phyloP scores from a whole-genome alignment of 2,329 filamentous ascomycete genomes.

The Aspergillus bombycis region DNA sequence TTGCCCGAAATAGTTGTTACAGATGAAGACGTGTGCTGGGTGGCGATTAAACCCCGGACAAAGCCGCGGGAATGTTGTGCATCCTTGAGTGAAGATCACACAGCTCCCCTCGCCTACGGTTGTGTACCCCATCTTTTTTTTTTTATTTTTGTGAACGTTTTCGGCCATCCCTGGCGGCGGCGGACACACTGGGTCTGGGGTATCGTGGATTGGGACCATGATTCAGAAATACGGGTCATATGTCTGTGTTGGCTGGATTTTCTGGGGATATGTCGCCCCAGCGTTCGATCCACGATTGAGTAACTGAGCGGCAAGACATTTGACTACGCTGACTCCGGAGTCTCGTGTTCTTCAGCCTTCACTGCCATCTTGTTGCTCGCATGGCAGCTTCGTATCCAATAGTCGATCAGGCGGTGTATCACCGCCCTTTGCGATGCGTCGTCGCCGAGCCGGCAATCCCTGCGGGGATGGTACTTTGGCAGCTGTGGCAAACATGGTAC shows the following conservation, averaged over 20 bases:
- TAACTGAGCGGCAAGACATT: neutral
- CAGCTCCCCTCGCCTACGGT: constrained; percentile 1
- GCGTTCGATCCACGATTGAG: neutral
- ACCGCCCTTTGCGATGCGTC: constrained; percentile 19
- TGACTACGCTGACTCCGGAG: neutral
- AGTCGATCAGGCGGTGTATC: constrained; percentile 24
- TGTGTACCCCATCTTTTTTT: neutral
- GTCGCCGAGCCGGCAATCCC: constrained; percentile 6
- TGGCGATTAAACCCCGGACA: neutral
- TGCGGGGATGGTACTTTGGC: neutral
- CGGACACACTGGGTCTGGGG: neutral
- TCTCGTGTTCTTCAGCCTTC: neutral
- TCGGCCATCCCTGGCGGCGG: neutral
- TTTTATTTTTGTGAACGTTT: neutral
- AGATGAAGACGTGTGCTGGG: neutral
- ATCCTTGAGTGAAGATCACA: constrained; percentile 7
- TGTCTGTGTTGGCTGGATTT: neutral
- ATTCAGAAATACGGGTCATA: neutral
- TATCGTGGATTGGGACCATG: neutral
- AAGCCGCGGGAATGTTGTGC: constrained; percentile 1
- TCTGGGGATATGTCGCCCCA: neutral
- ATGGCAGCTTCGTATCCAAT: constrained; percentile 21
- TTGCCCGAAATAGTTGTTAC: neutral
- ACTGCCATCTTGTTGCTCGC: neutral
- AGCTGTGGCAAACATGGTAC: neutral